Evolutionary conservation across 139 green algal genomes (phyloP).

Genomic region (Tetradesmus lagerheimii): DNA sequence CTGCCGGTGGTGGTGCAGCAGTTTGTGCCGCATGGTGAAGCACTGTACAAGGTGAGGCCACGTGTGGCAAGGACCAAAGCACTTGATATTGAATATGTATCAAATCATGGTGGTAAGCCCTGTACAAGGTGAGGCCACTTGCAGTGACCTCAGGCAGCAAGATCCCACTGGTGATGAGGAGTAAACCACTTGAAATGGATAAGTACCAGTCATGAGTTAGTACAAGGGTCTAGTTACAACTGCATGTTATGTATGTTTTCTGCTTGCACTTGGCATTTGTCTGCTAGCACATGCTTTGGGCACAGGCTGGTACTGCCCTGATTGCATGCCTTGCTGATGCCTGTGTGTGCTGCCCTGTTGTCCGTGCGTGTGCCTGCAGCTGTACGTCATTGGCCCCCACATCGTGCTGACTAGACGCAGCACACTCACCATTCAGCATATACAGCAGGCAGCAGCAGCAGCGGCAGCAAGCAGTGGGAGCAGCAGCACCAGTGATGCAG

Average conservation of each 20-base stretch:
- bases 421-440: neutral
- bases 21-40: slow-evolving; percentile 46
- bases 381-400: slow-evolving; percentile 34
- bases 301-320: too few relatives aligned
- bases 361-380: slow-evolving; percentile 1
- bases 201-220: too few relatives aligned
- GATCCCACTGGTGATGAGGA: too few relatives aligned
- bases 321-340: neutral
- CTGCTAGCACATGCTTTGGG: too few relatives aligned
- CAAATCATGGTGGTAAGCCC: slow-evolving; percentile 29
- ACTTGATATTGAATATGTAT: too few relatives aligned
- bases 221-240: too few relatives aligned
- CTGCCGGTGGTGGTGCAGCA: slow-evolving; percentile 50
- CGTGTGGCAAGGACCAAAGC: too few relatives aligned
- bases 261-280: too few relatives aligned
- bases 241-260: too few relatives aligned
- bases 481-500: neutral
- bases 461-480: neutral
- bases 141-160: too few relatives aligned
- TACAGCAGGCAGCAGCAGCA: slow-evolving; percentile 10
- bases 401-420: slow-evolving; percentile 22
- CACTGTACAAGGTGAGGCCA: slow-evolving; percentile 56
- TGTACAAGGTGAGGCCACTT: slow-evolving; percentile 58
- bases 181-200: too few relatives aligned
- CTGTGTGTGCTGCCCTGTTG: neutral